A percentile compares a stretch with the other conserved stretches of the same genome.
Conservation (phyloP, 345 rosid species). For the Salix koriyanagi region DNA sequence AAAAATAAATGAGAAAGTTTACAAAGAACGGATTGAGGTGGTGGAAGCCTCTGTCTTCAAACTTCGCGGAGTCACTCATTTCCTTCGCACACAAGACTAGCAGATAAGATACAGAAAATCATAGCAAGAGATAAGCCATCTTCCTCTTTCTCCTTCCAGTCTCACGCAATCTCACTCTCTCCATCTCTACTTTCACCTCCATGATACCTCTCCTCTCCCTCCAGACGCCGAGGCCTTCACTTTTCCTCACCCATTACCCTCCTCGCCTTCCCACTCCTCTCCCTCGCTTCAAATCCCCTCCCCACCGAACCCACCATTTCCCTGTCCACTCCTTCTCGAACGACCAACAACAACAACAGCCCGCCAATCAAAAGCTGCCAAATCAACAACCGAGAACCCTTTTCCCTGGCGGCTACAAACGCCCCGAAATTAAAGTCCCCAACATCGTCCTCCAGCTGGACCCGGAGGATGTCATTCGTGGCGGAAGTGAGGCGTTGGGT, state of each 20-base stretch:
- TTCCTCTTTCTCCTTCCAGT: background rate
- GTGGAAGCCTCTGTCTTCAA: background rate
- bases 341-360: slow-evolving; percentile 16
- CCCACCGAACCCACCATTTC: slow-evolving; percentile 29
- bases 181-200: background rate
- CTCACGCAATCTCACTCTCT: background rate
- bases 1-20: too few species aligned
- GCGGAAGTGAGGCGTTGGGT: slow-evolving; percentile 40
- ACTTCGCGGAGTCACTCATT: background rate
- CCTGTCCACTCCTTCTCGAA: slow-evolving; percentile 34
- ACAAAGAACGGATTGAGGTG: background rate
- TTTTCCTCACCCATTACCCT: background rate
- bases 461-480: slow-evolving; percentile 50
- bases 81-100: background rate
- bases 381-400: slow-evolving; percentile 47
- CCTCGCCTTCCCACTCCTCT: slow-evolving; percentile 17
- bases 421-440: slow-evolving; percentile 77
- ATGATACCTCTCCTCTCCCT: slow-evolving; percentile 41
- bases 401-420: slow-evolving; percentile 93
- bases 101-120: background rate
- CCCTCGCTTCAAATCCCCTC: slow-evolving; percentile 27
- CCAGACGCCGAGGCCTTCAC: slow-evolving; percentile 2
- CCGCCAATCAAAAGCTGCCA: background rate
- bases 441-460: slow-evolving; percentile 60
- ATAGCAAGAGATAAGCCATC: background rate